Evolutionary conservation across 305 asterid genomes (phyloP).

Genomic region (Andrographis paniculata): DNA sequence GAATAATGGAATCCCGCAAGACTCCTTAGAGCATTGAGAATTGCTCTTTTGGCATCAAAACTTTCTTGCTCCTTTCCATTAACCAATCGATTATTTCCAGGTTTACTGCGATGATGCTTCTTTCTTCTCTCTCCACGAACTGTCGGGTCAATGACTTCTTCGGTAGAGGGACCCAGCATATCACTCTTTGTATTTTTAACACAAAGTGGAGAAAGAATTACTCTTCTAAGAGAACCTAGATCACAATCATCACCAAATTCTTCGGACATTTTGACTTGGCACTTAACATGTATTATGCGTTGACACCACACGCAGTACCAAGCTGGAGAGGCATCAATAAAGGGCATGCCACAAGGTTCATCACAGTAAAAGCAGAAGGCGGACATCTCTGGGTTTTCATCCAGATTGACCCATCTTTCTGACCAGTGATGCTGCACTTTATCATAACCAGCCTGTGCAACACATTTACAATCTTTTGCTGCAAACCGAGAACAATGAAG

Average conservation of each 20-base stretch:
- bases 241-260: conserved; percentile 68
- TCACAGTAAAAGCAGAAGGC: conserved; percentile 73
- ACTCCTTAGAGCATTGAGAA: conserved; percentile 44
- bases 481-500: conserved; percentile 57
- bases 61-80: conserved; percentile 40
- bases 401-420: conserved; percentile 70
- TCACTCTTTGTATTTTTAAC: conserved; percentile 53
- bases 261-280: conserved; percentile 77
- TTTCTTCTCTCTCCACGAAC: conserved; percentile 49
- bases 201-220: conserved; percentile 73
- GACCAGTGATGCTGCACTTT: conserved; percentile 81
- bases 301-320: conserved; percentile 93
- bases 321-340: conserved; percentile 74
- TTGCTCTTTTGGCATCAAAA: conserved; percentile 33
- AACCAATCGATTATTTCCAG: conserved; percentile 31
- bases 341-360: conserved; percentile 77
- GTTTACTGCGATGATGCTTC: conserved; percentile 50
- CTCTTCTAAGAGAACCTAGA: conserved; percentile 66
- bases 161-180: conserved; percentile 37
- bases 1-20: conserved; percentile 36
- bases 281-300: conserved; percentile 65
- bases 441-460: conserved; percentile 54
- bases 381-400: conserved; percentile 74
- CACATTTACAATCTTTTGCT: conserved; percentile 73
- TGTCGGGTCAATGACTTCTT: conserved; percentile 38